A percentile compares a stretch with the other conserved stretches of the same genome.
Conservation (phyloP, 1,284 basidiomycete genomes). For the Puccinia novopanici region DNA sequence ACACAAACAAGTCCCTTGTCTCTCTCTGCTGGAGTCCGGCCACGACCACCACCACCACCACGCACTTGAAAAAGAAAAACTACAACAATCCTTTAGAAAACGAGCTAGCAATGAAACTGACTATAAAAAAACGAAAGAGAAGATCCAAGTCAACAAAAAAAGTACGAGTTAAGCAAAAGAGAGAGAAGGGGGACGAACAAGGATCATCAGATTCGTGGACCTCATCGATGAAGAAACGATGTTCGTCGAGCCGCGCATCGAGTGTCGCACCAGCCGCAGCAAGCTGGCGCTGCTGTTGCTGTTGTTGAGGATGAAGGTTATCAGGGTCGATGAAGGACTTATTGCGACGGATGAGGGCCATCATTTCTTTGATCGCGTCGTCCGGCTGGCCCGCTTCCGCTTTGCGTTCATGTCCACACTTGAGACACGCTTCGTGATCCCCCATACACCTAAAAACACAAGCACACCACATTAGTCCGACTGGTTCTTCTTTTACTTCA, state of each 20-base stretch:
- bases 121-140: background rate
- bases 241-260: background rate
- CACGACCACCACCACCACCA: no score
- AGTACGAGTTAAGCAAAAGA: background rate
- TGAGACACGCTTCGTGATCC: slow-evolving; percentile 13
- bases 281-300: background rate
- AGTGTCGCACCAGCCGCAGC: background rate
- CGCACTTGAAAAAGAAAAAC: no score
- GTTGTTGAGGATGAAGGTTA: background rate
- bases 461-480: background rate
- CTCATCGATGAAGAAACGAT: slow-evolving; percentile 36
- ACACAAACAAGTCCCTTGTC: no score
- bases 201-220: slow-evolving; percentile 33
- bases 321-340: slow-evolving; percentile 14
- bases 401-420: background rate
- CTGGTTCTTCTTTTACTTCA: slow-evolving; percentile 44
- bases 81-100: slow-evolving; percentile 40
- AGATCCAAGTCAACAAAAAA: background rate
- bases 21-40: no score
- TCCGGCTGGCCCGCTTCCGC: background rate
- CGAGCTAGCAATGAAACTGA: slow-evolving; percentile 28
- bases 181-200: slow-evolving; percentile 7
- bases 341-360: slow-evolving; percentile 7
- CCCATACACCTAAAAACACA: slow-evolving; percentile 8
- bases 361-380: slow-evolving; percentile 34